Base-by-base conservation (phyloP, 768 basidiomycete species). In the Royoungia palumana region DNA sequence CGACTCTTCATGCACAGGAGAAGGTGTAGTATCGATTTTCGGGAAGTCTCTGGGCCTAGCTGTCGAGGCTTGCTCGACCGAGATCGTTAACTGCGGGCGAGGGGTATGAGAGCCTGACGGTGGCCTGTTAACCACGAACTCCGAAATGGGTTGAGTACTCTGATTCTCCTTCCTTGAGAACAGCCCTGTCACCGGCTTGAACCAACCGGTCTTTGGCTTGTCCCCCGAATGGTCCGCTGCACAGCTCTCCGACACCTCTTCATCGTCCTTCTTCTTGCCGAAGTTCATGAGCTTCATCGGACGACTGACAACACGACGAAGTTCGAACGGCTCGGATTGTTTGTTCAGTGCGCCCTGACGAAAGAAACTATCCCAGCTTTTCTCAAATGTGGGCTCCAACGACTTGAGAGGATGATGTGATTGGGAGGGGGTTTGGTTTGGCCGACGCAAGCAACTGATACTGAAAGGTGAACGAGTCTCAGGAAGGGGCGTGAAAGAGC, bases 401-500 rank as follows among this genome's bases (percentile, higher is more conserved):
- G 63, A 40, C 56, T 59, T 45, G 51, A 64, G 59, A 21, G 60
- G 61, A 46, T 61, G 60, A 38, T 51, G 50, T 19, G 35, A 16
- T 46, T 69, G 61, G 27, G 53, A 17, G 46, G 70, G 67, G 35
- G 64, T 57, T 5, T 66, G 67, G 40, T 60, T 66, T n/a, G 74
- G 66, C 19, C 65, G 59, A 55, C 69, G 67, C 53, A 75, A 73
- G 5, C 71, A 68, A 49, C 68, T 69, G 34, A 66, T 53, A 40
- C 56, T 63, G 24, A 61, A 54, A 10, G 61, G 52, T 35, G 63
- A 65, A 48, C 32, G 70, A 70, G 19, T 44, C 35, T 69, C 66
- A n/a, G 77, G 75, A 51, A 79, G 65, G 7, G 79, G 81, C 24
- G 76, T 78, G 50, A 82, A 82, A 20, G 74, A 74, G 14, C 70